These are phyloP conservation scores for Paraphaeosphaeria sporulosa DNA, from an alignment of 2,329 filamentous ascomycete genomes.

Conservation along the genomic window DNA sequence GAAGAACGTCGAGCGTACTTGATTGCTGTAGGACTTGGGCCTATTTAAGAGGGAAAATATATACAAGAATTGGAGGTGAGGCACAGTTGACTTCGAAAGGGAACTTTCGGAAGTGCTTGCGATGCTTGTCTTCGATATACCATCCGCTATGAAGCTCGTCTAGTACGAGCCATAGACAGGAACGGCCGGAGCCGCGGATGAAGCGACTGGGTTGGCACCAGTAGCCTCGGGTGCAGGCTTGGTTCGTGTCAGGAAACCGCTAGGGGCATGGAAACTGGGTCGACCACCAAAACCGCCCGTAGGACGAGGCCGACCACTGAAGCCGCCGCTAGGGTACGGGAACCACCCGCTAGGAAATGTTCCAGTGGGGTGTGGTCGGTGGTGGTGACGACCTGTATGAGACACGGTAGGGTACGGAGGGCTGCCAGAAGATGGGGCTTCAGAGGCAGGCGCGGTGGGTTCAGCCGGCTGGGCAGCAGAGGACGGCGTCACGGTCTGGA, in stretches of 20 bases:
- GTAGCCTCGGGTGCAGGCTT: neutral
- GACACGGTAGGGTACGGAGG: neutral
- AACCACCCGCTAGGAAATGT: neutral
- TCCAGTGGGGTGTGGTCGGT: slow-evolving; percentile 6
- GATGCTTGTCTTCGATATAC: too few species aligned
- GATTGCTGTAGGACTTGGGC: neutral
- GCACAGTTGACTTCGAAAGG: neutral
- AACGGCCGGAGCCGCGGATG: slow-evolving; percentile 1
- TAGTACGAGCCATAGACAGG: slow-evolving; percentile 5
- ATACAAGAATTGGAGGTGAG: neutral
- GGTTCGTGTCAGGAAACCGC: slow-evolving; percentile 3
- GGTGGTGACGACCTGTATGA: slow-evolving; percentile 3
- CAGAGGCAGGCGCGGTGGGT: neutral
- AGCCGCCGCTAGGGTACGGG: neutral
- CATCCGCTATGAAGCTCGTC: neutral
- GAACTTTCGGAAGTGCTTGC: neutral
- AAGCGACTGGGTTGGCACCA: neutral
- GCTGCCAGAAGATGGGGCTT: neutral
- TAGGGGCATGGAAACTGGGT: neutral
- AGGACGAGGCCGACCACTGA: slow-evolving; percentile 1
- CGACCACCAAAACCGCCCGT: slow-evolving; percentile 1
- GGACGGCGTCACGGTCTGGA: slow-evolving; percentile 2
- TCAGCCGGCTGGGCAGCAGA: neutral
- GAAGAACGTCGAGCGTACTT: neutral
- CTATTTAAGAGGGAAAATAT: neutral